Conservation (phyloP, 108 stramenopile species). For the Pseudonitzschia multistriata region DNA sequence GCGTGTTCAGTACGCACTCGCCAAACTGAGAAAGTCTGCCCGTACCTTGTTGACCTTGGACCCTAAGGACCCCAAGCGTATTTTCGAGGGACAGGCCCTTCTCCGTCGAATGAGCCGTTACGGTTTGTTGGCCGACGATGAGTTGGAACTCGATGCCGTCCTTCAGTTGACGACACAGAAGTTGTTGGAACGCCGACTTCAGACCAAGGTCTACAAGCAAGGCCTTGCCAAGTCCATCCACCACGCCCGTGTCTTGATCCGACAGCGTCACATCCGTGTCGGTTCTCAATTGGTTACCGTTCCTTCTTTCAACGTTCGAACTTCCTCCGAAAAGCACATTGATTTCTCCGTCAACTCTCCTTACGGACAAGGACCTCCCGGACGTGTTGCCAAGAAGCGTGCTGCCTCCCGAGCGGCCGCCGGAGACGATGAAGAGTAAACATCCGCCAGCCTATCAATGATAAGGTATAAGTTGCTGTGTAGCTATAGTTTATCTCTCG, state of each 20-base stretch:
- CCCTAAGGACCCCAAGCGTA: conserved; percentile 94
- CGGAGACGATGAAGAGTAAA: conserved; percentile 76
- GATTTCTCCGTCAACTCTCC: conserved; percentile 96
- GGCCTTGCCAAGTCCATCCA: conserved; percentile 98
- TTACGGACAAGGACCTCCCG: conserved; percentile 97
- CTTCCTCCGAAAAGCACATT: conserved; percentile 97
- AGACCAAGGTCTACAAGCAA: conserved; percentile 98
- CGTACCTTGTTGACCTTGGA: conserved; percentile 96
- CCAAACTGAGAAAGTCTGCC: conserved; percentile 99
- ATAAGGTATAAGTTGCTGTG: too few species aligned
- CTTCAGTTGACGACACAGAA: conserved; percentile 98
- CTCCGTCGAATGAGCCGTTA: conserved; percentile 96
- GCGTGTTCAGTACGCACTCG: conserved; percentile 98
- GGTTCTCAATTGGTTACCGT: conserved; percentile 97
- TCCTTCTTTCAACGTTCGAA: conserved; percentile 97
- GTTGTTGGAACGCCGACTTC: conserved; percentile 96
- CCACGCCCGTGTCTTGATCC: conserved; percentile 99
- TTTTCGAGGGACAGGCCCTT: conserved; percentile 98
- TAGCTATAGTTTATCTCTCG: too few species aligned
- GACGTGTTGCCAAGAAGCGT: conserved; percentile 95
- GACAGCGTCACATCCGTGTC: conserved; percentile 99
- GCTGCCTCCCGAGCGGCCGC: conserved; percentile 93
- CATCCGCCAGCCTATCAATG: too few species aligned
- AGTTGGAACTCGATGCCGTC: conserved; percentile 95
- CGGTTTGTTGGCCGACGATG: conserved; percentile 96